A percentile compares a stretch with the other conserved stretches of the same genome.
Conservation (phyloP, 331 rosid species). For the Ulmus americana region DNA sequence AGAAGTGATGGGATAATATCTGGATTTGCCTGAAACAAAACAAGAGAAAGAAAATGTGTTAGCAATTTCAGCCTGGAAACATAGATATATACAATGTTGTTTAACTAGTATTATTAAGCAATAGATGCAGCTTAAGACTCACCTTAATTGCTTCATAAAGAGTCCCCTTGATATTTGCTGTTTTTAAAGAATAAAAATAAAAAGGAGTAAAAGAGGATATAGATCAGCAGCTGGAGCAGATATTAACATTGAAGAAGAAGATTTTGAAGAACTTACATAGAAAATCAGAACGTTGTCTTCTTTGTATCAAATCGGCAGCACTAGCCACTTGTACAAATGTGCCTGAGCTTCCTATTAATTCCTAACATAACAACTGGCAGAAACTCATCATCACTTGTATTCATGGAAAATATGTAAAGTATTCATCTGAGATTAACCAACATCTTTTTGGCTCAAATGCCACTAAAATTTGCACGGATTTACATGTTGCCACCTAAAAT, state of each 20-base stretch:
- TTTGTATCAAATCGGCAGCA: constrained; percentile 91
- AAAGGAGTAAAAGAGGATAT: constrained; percentile 17
- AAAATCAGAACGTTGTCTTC: constrained; percentile 85
- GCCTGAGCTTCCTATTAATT: constrained; percentile 50
- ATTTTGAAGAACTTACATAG: constrained; percentile 46
- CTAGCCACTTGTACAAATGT: constrained; percentile 46
- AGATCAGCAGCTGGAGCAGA: constrained; percentile 16
- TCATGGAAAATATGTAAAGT: not conserved
- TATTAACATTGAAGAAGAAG: constrained; percentile 15
- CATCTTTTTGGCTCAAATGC: no score
- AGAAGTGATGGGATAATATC: constrained; percentile 58
- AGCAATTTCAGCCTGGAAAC: not conserved
- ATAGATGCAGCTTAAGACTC: not conserved
- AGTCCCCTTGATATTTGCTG: constrained; percentile 68
- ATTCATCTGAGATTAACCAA: no score
- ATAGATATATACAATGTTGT: not conserved
- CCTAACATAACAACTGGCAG: constrained; percentile 64
- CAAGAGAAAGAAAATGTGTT: constrained; percentile 9
- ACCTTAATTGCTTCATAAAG: constrained; percentile 64
- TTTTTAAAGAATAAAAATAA: not conserved
- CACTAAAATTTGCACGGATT: no score
- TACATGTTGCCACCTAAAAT: no score
- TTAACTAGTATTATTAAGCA: not conserved
- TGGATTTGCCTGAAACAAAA: constrained; percentile 56
- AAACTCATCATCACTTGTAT: constrained; percentile 64